Percentiles rank a stretch among this genome's conserved stretches.
Conservation (phyloP, 495 filamentous ascomycete species). For the Neurospora discreta region DNA sequence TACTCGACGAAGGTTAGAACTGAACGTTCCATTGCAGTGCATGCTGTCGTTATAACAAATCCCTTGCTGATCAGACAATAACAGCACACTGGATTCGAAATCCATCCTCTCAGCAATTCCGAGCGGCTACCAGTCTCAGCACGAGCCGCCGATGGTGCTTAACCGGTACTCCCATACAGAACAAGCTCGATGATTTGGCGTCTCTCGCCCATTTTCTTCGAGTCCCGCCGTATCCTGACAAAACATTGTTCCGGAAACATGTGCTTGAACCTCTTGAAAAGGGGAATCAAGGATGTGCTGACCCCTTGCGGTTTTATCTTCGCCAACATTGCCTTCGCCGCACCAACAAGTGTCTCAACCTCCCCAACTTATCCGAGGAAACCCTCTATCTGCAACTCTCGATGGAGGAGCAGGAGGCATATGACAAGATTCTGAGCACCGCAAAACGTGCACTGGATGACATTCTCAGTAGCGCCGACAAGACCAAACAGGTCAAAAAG, state of each 20-base stretch:
- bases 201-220: background rate
- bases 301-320: background rate
- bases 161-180: conserved; percentile 8
- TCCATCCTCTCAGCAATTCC: background rate
- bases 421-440: background rate
- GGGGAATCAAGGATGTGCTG: background rate
- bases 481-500: background rate
- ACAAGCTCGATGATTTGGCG: conserved; percentile 1
- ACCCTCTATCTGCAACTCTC: background rate
- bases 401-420: background rate
- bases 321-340: background rate
- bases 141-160: conserved; percentile 2
- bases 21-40: background rate
- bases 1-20: background rate
- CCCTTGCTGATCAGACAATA: background rate
- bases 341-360: background rate
- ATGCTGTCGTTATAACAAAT: background rate
- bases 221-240: background rate
- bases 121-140: background rate
- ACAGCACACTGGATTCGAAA: background rate
- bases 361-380: background rate
- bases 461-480: background rate
- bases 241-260: background rate
- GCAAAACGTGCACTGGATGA: background rate
- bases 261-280: background rate